A percentile compares a stretch with the other conserved stretches of the same genome.
These are phyloP conservation scores for Tetratostichococcus sp. DNA, from an alignment of 139 green algal species.

Conservation along the genomic window DNA sequence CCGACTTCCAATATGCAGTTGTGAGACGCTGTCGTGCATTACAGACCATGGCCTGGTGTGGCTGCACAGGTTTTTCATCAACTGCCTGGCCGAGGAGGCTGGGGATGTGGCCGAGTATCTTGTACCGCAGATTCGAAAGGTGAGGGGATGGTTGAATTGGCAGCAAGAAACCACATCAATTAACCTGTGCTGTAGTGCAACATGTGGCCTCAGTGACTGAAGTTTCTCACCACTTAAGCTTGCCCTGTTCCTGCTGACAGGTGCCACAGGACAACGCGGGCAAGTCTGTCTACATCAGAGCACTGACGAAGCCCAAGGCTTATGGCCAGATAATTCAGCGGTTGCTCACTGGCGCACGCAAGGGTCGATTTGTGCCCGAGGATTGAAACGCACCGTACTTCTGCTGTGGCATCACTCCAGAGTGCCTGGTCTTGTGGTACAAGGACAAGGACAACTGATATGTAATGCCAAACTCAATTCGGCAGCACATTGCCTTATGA, in stretches of 20 bases:
- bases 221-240: too few relatives aligned
- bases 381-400: too few relatives aligned
- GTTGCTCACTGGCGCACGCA: slow-evolving; percentile 52
- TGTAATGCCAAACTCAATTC: too few relatives aligned
- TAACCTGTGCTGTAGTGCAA: background rate
- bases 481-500: too few relatives aligned
- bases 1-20: too few relatives aligned
- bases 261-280: background rate
- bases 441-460: too few relatives aligned
- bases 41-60: too few relatives aligned
- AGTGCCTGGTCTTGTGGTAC: too few relatives aligned
- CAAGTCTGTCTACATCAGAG: slow-evolving; percentile 63
- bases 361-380: slow-evolving; percentile 73
- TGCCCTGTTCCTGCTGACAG: too few relatives aligned
- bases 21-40: too few relatives aligned
- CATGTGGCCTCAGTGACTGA: too few relatives aligned
- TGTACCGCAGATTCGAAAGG: slow-evolving; percentile 74
- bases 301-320: slow-evolving; percentile 78
- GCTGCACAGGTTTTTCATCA: slow-evolving; percentile 92
- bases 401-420: too few relatives aligned
- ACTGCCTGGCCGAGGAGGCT: slow-evolving; percentile 80
- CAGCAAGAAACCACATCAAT: background rate
- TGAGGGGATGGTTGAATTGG: slow-evolving; percentile 17
- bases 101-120: slow-evolving; percentile 66
- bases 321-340: slow-evolving; percentile 74